Base-by-base conservation (phyloP, 306 rosid species). In the Cucumis sativus region DNA sequence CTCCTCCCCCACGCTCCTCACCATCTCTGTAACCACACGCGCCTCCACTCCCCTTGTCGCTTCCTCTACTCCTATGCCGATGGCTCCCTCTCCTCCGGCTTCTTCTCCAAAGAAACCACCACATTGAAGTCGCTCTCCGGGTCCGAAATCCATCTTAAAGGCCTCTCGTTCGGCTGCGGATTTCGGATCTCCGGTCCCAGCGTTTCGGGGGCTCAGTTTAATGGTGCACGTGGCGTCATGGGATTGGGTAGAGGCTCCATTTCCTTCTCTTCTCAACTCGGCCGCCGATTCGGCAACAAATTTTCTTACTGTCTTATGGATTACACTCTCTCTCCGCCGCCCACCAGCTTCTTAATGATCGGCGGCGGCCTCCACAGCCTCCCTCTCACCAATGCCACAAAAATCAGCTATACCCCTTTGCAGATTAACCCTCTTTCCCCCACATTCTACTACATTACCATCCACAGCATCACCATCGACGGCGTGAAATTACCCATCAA, bases 301-400 rank as follows among this genome's bases (percentile, higher is more conserved):
- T 92, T 92, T 85, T 92, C 97, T 5, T 92, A 92, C 67, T 92
- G 97, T 67, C 84, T 92, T 2, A 84, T 83, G 82, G 97, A 92
- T 76, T 92, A 88, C 83, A 88, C 93, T 12, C 76, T 88, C 4
- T 86, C 91, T 23, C 97, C 97, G 28, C 89, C 96, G 2, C 93
- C 96, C 45, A 86, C 81, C 4, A 92, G 97, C 18, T 92, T 82
- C 76, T 86, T 92, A 33, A 80, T 86, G 23, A 86, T 92, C 74
- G 97, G 97, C 2, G 78, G 35, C 3, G 77, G 41, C 18, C 12
- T 49, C n/a, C 6, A 15, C 1, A 75, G 59, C 85, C 84, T 49
- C 66, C 80, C 11, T 77, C 82, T 79, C 54, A 77, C 76, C 0
- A 80, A 67, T 4, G 41, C 17, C 67, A 15, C 37, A 0, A 79